Conservation (phyloP, 1,139 yeast genomes). For the Lipomyces yarrowii region DNA sequence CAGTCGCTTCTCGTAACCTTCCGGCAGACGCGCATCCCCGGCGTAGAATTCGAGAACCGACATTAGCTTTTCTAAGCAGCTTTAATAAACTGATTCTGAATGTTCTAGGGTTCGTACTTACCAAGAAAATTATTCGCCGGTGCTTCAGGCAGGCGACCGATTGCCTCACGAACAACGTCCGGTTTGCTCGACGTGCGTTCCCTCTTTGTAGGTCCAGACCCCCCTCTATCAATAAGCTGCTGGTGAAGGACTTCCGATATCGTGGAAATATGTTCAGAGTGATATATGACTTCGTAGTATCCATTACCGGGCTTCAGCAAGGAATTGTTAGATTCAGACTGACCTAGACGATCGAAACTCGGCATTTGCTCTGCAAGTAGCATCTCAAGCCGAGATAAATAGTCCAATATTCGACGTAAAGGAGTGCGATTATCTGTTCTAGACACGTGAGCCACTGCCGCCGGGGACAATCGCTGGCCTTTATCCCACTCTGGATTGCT, state of each 20-base stretch:
- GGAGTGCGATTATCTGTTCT: background rate
- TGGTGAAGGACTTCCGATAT: background rate
- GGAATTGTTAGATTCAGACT: background rate
- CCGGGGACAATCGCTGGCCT: background rate
- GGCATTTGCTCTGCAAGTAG: background rate
- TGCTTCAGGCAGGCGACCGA: background rate
- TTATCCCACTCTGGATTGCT: background rate
- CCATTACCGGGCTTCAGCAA: background rate
- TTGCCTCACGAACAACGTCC: background rate
- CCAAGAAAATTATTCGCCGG: background rate
- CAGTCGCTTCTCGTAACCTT: background rate
- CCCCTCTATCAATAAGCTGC: background rate
- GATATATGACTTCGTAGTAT: background rate
- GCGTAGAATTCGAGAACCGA: constrained; percentile 8
- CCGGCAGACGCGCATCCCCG: constrained; percentile 6
- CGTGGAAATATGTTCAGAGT: background rate
- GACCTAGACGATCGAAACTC: background rate
- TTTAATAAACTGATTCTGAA: background rate
- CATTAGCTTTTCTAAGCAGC: background rate
- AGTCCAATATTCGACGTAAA: background rate
- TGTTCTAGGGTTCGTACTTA: background rate
- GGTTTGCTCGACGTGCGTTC: background rate
- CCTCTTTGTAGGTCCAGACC: background rate
- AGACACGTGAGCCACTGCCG: background rate
- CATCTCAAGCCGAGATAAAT: background rate